phyloP scores from a whole-genome alignment of 352 stramenopile genomes.

The Pythium brassicae region DNA sequence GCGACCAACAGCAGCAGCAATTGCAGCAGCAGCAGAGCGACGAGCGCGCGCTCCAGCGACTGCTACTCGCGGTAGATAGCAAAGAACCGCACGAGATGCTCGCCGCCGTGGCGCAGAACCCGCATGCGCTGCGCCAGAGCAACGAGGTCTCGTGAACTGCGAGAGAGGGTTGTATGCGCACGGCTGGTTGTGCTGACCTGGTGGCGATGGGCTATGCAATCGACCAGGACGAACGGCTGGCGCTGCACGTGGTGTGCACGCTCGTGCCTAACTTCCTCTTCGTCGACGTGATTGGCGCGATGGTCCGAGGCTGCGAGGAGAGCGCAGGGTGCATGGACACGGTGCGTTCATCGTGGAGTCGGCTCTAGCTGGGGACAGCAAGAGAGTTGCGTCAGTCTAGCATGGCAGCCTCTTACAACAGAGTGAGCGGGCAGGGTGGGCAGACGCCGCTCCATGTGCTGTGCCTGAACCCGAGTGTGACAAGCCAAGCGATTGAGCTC shows the following conservation, averaged over 20 bases:
- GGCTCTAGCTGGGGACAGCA: too few species aligned
- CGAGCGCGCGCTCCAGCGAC: conserved; percentile 16
- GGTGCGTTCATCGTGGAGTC: conserved; percentile 15
- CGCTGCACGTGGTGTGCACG: conserved; percentile 50
- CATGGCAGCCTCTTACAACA: too few species aligned
- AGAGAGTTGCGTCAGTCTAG: too few species aligned
- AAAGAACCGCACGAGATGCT: conserved; percentile 55
- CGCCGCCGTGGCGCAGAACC: conserved; percentile 24
- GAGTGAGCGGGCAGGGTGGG: conserved; percentile 11
- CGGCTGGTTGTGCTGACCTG: neutral
- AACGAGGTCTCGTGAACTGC: conserved; percentile 25
- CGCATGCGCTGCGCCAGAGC: conserved; percentile 21
- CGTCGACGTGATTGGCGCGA: conserved; percentile 49
- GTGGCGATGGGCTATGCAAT: neutral
- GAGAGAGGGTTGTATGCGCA: too few species aligned
- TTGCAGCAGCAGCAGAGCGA: conserved; percentile 11
- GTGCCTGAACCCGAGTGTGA: conserved; percentile 41
- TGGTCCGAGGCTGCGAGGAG: conserved; percentile 33
- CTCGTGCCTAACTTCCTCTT: conserved; percentile 47
- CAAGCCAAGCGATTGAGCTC: conserved; percentile 26
- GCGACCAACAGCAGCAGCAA: neutral
- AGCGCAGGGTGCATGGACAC: conserved; percentile 33
- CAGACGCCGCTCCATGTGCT: conserved; percentile 54
- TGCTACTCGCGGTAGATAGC: conserved; percentile 30
- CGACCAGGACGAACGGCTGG: conserved; percentile 32